A percentile compares a stretch with the other conserved stretches of the same genome.
phyloP scores from a whole-genome alignment of 2,329 filamentous ascomycete species.

The Rhynchosporium agropyri region DNA sequence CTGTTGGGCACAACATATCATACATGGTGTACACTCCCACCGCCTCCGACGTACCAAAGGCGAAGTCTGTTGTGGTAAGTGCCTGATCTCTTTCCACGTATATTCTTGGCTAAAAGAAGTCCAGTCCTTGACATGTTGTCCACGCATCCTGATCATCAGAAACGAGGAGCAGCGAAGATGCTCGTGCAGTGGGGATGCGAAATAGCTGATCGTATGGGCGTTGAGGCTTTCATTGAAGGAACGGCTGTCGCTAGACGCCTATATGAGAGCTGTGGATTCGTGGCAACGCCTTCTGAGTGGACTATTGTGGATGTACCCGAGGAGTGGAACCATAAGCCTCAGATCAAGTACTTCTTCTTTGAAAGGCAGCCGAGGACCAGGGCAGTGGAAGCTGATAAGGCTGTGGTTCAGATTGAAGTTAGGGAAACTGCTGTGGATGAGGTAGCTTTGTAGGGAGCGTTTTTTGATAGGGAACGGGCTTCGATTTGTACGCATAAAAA shows the following conservation, averaged over 20 bases:
- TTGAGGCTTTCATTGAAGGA: slow-evolving; percentile 30
- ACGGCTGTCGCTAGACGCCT: slow-evolving; percentile 24
- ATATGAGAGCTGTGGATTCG: slow-evolving; percentile 33
- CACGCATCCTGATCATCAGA: slow-evolving; percentile 47
- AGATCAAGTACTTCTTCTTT: slow-evolving; percentile 26
- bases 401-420: neutral
- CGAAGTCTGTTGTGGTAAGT: slow-evolving; percentile 28
- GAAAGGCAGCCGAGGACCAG: slow-evolving; percentile 18
- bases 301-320: slow-evolving; percentile 25
- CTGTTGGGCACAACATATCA: slow-evolving; percentile 27
- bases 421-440: slow-evolving; percentile 1
- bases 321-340: slow-evolving; percentile 28
- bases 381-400: neutral
- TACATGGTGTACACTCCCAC: slow-evolving; percentile 25
- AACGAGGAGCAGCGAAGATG: slow-evolving; percentile 43
- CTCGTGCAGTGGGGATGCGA: slow-evolving; percentile 49
- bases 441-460: neutral
- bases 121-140: slow-evolving; percentile 42
- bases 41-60: slow-evolving; percentile 23
- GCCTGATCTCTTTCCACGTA: neutral
- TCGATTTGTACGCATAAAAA: too few relatives aligned
- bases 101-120: neutral
- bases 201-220: slow-evolving; percentile 42
- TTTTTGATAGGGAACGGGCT: neutral
- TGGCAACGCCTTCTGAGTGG: slow-evolving; percentile 17